Base-by-base conservation (phyloP, 768 basidiomycete species). In the Mycena albidolilacea region DNA sequence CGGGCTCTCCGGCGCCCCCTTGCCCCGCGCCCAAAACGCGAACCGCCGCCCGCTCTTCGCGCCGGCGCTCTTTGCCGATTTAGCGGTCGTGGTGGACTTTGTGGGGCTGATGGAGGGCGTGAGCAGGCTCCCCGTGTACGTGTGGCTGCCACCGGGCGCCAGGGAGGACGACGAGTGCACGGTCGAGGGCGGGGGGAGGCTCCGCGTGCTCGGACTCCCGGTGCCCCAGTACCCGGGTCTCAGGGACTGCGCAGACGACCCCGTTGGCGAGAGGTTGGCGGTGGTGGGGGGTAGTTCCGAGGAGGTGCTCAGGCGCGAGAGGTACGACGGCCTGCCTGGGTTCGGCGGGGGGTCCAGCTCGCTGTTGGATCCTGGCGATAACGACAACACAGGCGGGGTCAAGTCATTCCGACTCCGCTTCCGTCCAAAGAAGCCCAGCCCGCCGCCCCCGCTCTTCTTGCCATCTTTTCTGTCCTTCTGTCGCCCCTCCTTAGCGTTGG, bases 341-440 rank as follows among this genome's bases (percentile, higher is more conserved):
- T n/a, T 48, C n/a, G 59, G 30, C 30, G 30, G 3, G 30, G 30
- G 0, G 30, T 15, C 35, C 11, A 12, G 15, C 6, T 17, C 14
- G 44, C 41, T 1, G 58, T 7, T 12, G 30, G 1, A 30, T 30
- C 30, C 30, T 30, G 30, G 30, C 3, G 30, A 30, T 30, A 30
- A 3, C 38, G 43, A 21, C 46, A 59, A 30, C n/a, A 19, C 43
- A 48, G 41, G 43, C 46, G 43, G 12, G 0, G 19, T 7, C 48
- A 50, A 0, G 19, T 50, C 21, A 7, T 50, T 71, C 7, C 35
- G 30, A 37, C 67, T 71, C 11, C 66, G 43, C 60, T 75, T 75
- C 6, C 74, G 63, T 6, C 74, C 74, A 14, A 75, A 75, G n/a
- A 75, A 62, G 2, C 70, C 74, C 2, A 70, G 46, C 0, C 62